Evolutionary conservation across 495 filamentous ascomycete genomes (phyloP).

Genomic region (Cercophora sp.): DNA sequence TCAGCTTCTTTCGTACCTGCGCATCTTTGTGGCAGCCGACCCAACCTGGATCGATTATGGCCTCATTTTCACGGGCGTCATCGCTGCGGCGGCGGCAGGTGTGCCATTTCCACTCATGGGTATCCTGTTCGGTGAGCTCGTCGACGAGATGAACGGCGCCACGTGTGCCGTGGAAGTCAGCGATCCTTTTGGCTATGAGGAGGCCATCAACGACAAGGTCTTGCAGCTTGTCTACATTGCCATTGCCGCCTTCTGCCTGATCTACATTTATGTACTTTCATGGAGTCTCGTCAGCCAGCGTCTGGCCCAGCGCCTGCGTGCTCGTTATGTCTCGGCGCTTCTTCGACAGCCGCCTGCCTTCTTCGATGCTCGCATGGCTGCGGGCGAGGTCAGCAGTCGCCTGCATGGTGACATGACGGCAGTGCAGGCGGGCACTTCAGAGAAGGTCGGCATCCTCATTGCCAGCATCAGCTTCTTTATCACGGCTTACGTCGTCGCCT

Average conservation of each 20-base stretch:
- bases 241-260: slow-evolving; percentile 56
- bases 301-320: slow-evolving; percentile 57
- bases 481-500: slow-evolving; percentile 59
- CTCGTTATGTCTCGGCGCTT: slow-evolving; percentile 52
- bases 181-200: slow-evolving; percentile 30
- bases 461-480: slow-evolving; percentile 57
- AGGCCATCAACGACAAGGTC: slow-evolving; percentile 53
- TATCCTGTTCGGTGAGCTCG: slow-evolving; percentile 62
- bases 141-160: slow-evolving; percentile 59
- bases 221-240: slow-evolving; percentile 57
- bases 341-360: slow-evolving; percentile 58
- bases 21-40: slow-evolving; percentile 28
- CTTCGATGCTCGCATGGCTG: slow-evolving; percentile 50
- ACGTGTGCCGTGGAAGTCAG: slow-evolving; percentile 40
- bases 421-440: slow-evolving; percentile 58
- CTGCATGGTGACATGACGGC: slow-evolving; percentile 57
- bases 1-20: slow-evolving; percentile 12
- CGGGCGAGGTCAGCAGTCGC: slow-evolving; percentile 57
- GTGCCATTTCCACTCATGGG: slow-evolving; percentile 64
- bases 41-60: slow-evolving; percentile 41
- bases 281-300: slow-evolving; percentile 60
- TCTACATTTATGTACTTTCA: slow-evolving; percentile 52
- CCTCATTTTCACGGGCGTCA: slow-evolving; percentile 45
- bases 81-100: slow-evolving; percentile 57
- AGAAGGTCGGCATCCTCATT: slow-evolving; percentile 61